Percentiles rank a stretch among this genome's conserved stretches.
phyloP scores from a whole-genome alignment of 148 eudicot species.

The Nyssa sinensis region DNA sequence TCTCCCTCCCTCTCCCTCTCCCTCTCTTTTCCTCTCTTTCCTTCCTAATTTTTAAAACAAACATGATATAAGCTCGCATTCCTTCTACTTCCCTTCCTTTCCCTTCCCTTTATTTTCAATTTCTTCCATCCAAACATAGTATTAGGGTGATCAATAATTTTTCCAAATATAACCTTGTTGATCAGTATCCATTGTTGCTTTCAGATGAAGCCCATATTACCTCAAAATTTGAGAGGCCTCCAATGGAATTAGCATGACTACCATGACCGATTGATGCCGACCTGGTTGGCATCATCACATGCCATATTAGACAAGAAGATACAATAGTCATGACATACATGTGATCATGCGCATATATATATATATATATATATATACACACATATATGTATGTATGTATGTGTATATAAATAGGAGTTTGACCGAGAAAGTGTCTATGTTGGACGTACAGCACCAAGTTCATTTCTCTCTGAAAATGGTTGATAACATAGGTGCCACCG shows the following conservation, averaged over 20 bases:
- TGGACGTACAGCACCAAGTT: background rate
- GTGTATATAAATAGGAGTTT: background rate
- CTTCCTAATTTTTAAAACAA: too few relatives aligned
- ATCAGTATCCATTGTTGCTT: constrained; percentile 1
- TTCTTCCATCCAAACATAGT: too few relatives aligned
- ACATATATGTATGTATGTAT: background rate
- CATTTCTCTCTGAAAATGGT: constrained; percentile 4
- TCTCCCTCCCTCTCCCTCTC: too few relatives aligned
- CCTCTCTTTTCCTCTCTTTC: too few relatives aligned
- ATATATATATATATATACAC: background rate
- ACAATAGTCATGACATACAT: too few relatives aligned
- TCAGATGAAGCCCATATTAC: background rate
- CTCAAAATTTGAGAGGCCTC: background rate
- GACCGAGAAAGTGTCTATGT: background rate
- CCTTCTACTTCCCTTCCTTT: too few relatives aligned
- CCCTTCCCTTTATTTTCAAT: too few relatives aligned
- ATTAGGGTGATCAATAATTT: background rate
- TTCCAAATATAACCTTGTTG: background rate
- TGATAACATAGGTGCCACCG: constrained; percentile 6
- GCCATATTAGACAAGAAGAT: too few relatives aligned
- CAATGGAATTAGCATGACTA: background rate
- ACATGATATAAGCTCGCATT: too few relatives aligned
- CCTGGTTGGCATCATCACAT: too few relatives aligned
- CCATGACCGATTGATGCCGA: constrained; percentile 1
- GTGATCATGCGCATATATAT: background rate